phyloP scores from a whole-genome alignment of 2,329 filamentous ascomycete species.

The Microthyrium microscopicum region DNA sequence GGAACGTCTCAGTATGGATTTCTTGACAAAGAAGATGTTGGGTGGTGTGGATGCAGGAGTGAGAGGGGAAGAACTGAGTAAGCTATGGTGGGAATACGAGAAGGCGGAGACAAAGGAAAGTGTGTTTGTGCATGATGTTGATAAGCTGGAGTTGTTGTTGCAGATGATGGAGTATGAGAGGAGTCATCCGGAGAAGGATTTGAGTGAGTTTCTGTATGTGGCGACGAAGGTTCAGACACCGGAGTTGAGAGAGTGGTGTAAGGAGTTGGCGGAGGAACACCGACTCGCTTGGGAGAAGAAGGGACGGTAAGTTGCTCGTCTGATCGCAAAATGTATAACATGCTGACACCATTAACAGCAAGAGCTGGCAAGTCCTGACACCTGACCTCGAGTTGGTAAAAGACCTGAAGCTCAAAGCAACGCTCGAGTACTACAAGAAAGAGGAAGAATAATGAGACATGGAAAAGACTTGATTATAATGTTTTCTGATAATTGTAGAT shows the following conservation, averaged over 20 bases:
- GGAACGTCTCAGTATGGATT: conserved; percentile 84
- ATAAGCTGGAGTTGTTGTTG: conserved; percentile 87
- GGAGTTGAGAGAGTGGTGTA: conserved; percentile 68
- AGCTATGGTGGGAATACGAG: conserved; percentile 92
- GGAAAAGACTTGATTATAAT: too few relatives aligned
- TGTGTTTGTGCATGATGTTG: conserved; percentile 85
- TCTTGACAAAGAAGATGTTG: conserved; percentile 57
- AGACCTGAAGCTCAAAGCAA: too few relatives aligned
- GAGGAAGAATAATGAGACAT: too few relatives aligned
- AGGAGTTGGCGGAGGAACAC: conserved; percentile 60
- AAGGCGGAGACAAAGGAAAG: conserved; percentile 70
- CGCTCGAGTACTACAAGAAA: too few relatives aligned
- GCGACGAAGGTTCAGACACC: conserved; percentile 53
- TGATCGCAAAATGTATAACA: too few relatives aligned
- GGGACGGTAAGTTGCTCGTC: too few relatives aligned
- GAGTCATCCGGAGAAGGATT: conserved; percentile 45
- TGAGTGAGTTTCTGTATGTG: conserved; percentile 78
- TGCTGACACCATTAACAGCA: too few relatives aligned
- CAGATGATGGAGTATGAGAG: conserved; percentile 98
- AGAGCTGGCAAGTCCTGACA: too few relatives aligned
- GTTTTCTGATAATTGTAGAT: too few relatives aligned
- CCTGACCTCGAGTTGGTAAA: too few relatives aligned
- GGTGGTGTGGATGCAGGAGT: conserved; percentile 57
- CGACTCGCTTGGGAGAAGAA: conserved; percentile 57
- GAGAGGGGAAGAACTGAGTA: conserved; percentile 53